A percentile compares a stretch with the other conserved stretches of the same genome.
Evolutionary conservation across 441 rosid species (phyloP).

Genomic region (Monsonia emarginata): DNA sequence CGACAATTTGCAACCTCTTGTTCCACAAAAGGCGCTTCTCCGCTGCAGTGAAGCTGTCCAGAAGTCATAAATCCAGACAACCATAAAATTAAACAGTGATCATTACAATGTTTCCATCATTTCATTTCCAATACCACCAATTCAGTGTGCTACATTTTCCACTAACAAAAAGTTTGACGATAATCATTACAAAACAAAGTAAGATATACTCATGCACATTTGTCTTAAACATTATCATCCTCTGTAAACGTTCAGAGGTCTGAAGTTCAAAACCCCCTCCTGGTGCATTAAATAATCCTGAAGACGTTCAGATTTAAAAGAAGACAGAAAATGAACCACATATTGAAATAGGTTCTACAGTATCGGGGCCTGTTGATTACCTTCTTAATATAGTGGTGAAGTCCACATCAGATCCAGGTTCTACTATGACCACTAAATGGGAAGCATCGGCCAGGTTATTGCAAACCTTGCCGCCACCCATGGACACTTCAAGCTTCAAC

Average conservation of each 20-base stretch:
- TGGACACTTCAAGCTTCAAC: slow-evolving; percentile 56
- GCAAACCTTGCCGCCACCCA: slow-evolving; percentile 75
- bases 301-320: not conserved
- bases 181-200: not conserved
- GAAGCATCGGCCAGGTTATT: slow-evolving; percentile 51
- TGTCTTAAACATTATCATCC: not conserved
- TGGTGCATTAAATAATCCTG: not conserved
- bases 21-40: slow-evolving; percentile 40
- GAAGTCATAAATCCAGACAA: not conserved
- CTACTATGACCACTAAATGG: slow-evolving; percentile 56
- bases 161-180: not conserved
- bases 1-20: slow-evolving; percentile 48
- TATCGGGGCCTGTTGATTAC: slow-evolving; percentile 26
- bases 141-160: not conserved
- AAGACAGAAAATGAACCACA: not conserved
- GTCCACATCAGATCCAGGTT: slow-evolving; percentile 39
- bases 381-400: slow-evolving; percentile 35
- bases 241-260: not conserved
- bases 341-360: not conserved
- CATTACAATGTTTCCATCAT: not conserved
- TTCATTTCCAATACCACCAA: not conserved
- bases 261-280: not conserved
- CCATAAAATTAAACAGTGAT: not conserved
- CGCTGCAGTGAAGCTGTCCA: slow-evolving; percentile 34
- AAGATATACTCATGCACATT: not conserved